These are phyloP conservation scores for Ascochyta lentis DNA, from an alignment of 2,329 filamentous ascomycete species.

Conservation along the genomic window DNA sequence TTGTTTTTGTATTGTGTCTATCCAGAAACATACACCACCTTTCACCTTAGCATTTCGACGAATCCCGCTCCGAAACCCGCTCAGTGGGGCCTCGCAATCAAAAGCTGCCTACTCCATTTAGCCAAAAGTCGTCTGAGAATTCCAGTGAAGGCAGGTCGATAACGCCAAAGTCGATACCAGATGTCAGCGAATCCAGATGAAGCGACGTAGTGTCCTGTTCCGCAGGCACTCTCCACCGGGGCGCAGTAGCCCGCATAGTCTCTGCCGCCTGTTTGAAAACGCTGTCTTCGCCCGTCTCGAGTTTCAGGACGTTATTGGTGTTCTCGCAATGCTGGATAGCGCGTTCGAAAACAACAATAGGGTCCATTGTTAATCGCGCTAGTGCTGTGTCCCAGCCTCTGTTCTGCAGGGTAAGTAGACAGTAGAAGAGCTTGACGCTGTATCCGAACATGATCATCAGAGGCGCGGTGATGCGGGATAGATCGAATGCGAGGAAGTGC, in stretches of 20 bases:
- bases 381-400: conserved; percentile 23
- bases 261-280: conserved; percentile 23
- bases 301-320: conserved; percentile 12
- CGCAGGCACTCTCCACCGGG: conserved; percentile 16
- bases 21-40: too few relatives aligned
- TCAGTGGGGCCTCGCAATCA: not conserved
- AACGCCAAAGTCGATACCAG: not conserved
- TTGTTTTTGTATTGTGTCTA: too few relatives aligned
- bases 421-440: conserved; percentile 21
- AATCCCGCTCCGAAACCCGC: conserved; percentile 1
- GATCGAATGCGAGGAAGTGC: conserved; percentile 13
- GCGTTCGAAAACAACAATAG: conserved; percentile 17
- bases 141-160: conserved; percentile 20
- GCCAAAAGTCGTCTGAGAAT: conserved; percentile 28
- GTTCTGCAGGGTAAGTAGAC: conserved; percentile 20
- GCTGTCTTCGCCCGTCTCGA: conserved; percentile 24
- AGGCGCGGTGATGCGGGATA: conserved; percentile 13
- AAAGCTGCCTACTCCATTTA: conserved; percentile 16
- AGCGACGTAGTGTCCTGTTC: not conserved
- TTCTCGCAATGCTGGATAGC: conserved; percentile 17
- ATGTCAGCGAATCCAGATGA: conserved; percentile 2
- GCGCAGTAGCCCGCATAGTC: conserved; percentile 18
- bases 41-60: too few relatives aligned
- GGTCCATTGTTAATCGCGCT: conserved; percentile 17
- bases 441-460: conserved; percentile 24